Conservation (phyloP, 192 early-diverging fungal genomes). For the Entomortierella lignicola region DNA sequence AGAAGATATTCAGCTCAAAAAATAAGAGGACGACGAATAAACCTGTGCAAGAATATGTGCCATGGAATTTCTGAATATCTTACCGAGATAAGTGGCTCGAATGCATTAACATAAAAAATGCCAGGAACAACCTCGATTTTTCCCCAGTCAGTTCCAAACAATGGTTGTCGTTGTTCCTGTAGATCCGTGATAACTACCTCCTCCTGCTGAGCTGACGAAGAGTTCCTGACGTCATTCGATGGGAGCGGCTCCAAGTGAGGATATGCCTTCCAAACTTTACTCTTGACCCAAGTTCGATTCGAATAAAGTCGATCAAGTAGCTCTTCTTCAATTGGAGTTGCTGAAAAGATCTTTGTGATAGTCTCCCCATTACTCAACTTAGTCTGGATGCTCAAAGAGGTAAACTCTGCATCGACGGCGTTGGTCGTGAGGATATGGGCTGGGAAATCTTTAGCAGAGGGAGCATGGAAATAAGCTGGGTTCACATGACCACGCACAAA, state of each 20-base stretch:
- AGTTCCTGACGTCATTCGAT: not conserved
- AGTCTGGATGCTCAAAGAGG: conserved; percentile 54
- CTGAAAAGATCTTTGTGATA: conserved; percentile 71
- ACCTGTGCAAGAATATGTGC: too few species aligned
- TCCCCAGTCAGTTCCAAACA: conserved; percentile 11
- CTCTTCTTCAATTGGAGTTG: conserved; percentile 48
- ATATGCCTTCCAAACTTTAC: conserved; percentile 70
- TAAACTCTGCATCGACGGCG: conserved; percentile 54
- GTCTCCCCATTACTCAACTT: conserved; percentile 56
- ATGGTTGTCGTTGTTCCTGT: not conserved
- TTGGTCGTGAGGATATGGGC: conserved; percentile 63
- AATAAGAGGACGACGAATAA: too few species aligned
- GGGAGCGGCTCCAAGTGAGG: conserved; percentile 58
- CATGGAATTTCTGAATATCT: conserved; percentile 19
- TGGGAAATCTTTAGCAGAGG: conserved; percentile 48
- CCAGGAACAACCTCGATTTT: conserved; percentile 51
- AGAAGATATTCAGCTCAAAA: too few species aligned
- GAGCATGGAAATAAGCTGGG: conserved; percentile 59
- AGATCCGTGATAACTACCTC: not conserved
- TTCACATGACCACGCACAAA: conserved; percentile 65
- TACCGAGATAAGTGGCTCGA: conserved; percentile 70
- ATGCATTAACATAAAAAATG: conserved; percentile 69
- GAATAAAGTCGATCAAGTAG: conserved; percentile 59
- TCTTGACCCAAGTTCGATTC: conserved; percentile 60
- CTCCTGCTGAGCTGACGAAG: not conserved